Conservation (phyloP, 2,329 filamentous ascomycete species). For the Nothophaeocryptopus gaeumannii region DNA sequence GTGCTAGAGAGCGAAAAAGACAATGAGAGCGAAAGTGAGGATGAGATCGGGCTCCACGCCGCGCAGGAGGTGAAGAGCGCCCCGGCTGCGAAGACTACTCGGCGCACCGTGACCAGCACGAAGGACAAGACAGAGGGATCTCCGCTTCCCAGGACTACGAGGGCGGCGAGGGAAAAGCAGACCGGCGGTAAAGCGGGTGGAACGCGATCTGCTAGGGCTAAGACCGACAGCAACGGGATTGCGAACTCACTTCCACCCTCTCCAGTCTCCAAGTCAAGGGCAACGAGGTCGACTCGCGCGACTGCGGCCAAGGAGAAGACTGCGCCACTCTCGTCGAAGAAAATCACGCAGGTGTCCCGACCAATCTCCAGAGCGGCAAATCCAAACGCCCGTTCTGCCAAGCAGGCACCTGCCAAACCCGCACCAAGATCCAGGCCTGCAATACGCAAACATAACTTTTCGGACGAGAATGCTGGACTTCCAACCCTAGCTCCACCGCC, state of each 20-base stretch:
- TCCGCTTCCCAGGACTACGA: background rate
- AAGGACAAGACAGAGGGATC: conserved; percentile 3
- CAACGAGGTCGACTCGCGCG: conserved; percentile 22
- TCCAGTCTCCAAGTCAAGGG: conserved; percentile 7
- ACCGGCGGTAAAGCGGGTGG: background rate
- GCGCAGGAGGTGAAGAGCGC: too few species aligned
- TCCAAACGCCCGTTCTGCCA: conserved; percentile 13
- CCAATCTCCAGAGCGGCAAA: conserved; percentile 7
- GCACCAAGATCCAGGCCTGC: conserved; percentile 12
- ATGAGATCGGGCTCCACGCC: too few species aligned
- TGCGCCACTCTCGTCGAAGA: conserved; percentile 36
- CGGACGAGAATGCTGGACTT: conserved; percentile 33
- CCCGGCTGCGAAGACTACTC: background rate
- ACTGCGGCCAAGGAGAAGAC: conserved; percentile 26
- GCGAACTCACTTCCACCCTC: too few species aligned
- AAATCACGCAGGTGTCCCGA: conserved; percentile 36
- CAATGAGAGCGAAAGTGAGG: too few species aligned
- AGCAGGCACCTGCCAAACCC: conserved; percentile 9
- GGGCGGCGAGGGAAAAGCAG: conserved; percentile 10
- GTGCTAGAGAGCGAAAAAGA: too few species aligned
- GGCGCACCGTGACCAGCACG: background rate
- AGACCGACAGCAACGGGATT: background rate
- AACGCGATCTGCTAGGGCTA: conserved; percentile 4
- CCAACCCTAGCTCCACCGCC: conserved; percentile 11
- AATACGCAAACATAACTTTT: conserved; percentile 24